phyloP scores from a whole-genome alignment of 2,329 filamentous ascomycete genomes.

The Aspergillus sclerotialis region DNA sequence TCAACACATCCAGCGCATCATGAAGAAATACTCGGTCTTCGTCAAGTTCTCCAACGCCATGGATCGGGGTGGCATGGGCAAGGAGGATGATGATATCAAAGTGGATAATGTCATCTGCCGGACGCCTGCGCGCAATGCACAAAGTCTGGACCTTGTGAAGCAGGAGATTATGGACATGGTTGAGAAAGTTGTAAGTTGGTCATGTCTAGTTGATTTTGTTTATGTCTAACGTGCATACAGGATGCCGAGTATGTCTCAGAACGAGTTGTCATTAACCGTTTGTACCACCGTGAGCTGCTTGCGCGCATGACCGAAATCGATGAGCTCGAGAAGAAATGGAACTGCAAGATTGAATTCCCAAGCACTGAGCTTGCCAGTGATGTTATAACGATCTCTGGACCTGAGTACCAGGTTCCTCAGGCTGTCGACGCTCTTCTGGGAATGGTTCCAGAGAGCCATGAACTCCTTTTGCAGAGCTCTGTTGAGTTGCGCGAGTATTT shows the following conservation, averaged over 20 bases:
- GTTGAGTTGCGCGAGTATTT: slow-evolving; percentile 73
- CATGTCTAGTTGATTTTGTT: slow-evolving; percentile 2
- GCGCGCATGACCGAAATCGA: slow-evolving; percentile 83
- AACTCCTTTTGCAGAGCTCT: slow-evolving; percentile 74
- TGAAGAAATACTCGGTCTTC: slow-evolving; percentile 99
- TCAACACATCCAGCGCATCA: slow-evolving; percentile 97
- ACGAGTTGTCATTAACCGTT: slow-evolving; percentile 83
- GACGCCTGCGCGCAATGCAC: slow-evolving; percentile 91
- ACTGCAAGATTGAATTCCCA: slow-evolving; percentile 98
- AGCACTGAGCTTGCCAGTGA: slow-evolving; percentile 97
- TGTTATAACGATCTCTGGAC: slow-evolving; percentile 88
- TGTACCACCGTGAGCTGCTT: slow-evolving; percentile 92
- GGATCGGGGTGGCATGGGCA: slow-evolving; percentile 88
- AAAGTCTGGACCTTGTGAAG: slow-evolving; percentile 94
- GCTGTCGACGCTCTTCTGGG: slow-evolving; percentile 94
- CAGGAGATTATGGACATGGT: slow-evolving; percentile 99
- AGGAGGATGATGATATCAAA: slow-evolving; percentile 96
- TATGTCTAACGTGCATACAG: slow-evolving; percentile 31
- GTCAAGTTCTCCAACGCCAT: slow-evolving; percentile 99
- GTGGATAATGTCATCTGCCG: slow-evolving; percentile 99
- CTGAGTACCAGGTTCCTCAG: slow-evolving; percentile 95
- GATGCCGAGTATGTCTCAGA: slow-evolving; percentile 97
- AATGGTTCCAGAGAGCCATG: slow-evolving; percentile 96
- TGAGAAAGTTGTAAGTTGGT: slow-evolving; percentile 67
- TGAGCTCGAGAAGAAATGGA: slow-evolving; percentile 96